These are phyloP conservation scores for Porcisia hertigi DNA, from an alignment of 208 protist genomes.

Conservation along the genomic window DNA sequence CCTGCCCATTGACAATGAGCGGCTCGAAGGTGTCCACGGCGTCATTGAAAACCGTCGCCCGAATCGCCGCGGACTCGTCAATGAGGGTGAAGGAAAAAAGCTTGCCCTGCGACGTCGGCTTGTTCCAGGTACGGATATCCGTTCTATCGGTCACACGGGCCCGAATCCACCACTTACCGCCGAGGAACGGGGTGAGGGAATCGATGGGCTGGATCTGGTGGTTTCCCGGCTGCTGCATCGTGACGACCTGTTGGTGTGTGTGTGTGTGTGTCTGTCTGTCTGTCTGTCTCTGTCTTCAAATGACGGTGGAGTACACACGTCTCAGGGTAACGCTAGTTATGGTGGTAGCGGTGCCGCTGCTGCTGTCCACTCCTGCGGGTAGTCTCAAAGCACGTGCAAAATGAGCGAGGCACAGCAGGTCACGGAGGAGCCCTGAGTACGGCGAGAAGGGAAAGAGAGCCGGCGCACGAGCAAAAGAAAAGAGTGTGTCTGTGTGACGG, in stretches of 20 bases:
- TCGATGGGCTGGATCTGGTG: constrained; percentile 93
- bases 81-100: constrained; percentile 92
- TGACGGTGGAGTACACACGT: background rate
- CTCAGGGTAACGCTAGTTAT: background rate
- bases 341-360: background rate
- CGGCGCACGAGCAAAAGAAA: background rate
- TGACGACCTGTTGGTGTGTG: background rate
- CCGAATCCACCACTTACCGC: constrained; percentile 90
- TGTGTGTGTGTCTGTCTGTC: background rate
- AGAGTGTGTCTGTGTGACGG: background rate
- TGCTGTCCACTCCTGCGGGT: background rate
- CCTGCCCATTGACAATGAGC: constrained; percentile 83
- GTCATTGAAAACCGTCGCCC: constrained; percentile 93
- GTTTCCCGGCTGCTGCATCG: constrained; percentile 59
- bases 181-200: constrained; percentile 88
- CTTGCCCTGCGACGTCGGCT: constrained; percentile 90
- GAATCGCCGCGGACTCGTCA: constrained; percentile 88
- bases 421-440: background rate
- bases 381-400: background rate
- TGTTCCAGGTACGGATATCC: constrained; percentile 92
- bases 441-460: background rate
- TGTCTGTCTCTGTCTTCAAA: background rate
- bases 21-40: constrained; percentile 89
- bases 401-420: background rate
- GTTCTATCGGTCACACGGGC: constrained; percentile 91